Evolutionary conservation across 2,329 filamentous ascomycete species (phyloP).

Genomic region (Verticillium zaregamsianum): DNA sequence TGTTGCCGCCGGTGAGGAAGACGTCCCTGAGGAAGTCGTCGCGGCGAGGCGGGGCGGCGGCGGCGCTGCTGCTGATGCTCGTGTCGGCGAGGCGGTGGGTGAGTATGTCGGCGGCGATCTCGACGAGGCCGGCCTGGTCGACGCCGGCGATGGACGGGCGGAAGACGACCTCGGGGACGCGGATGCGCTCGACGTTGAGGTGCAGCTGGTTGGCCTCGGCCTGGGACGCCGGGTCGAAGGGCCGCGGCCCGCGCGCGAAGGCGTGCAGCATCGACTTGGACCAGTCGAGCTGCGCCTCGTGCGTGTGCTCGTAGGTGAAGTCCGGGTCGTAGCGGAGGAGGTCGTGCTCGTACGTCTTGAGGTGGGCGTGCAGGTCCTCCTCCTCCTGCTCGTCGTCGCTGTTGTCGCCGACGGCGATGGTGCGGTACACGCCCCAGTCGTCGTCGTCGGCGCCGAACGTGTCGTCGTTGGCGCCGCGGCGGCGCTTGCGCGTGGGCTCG

Average conservation of each 20-base stretch:
- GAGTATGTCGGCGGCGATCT: slow-evolving; percentile 87
- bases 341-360: slow-evolving; percentile 78
- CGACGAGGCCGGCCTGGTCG: slow-evolving; percentile 88
- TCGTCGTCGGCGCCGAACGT: slow-evolving; percentile 96
- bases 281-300: slow-evolving; percentile 93
- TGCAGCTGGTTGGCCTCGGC: slow-evolving; percentile 83
- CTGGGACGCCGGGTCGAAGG: slow-evolving; percentile 76
- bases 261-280: slow-evolving; percentile 86
- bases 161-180: slow-evolving; percentile 89
- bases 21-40: slow-evolving; percentile 76
- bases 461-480: slow-evolving; percentile 87
- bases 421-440: slow-evolving; percentile 96
- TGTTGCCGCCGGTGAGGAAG: slow-evolving; percentile 93
- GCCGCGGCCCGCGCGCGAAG: slow-evolving; percentile 82
- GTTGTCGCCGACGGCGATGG: slow-evolving; percentile 77
- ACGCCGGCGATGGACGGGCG: slow-evolving; percentile 87
- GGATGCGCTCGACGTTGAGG: slow-evolving; percentile 93
- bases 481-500: slow-evolving; percentile 75
- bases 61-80: slow-evolving; percentile 1
- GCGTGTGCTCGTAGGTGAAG: slow-evolving; percentile 89
- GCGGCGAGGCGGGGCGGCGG: slow-evolving; percentile 34
- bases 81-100: slow-evolving; percentile 68
- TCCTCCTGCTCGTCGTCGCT: slow-evolving; percentile 92
- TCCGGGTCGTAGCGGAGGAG: slow-evolving; percentile 80
- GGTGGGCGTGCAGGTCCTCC: slow-evolving; percentile 70